Conservation (phyloP, 2,329 filamentous ascomycete species). For the Didymella sp. region DNA sequence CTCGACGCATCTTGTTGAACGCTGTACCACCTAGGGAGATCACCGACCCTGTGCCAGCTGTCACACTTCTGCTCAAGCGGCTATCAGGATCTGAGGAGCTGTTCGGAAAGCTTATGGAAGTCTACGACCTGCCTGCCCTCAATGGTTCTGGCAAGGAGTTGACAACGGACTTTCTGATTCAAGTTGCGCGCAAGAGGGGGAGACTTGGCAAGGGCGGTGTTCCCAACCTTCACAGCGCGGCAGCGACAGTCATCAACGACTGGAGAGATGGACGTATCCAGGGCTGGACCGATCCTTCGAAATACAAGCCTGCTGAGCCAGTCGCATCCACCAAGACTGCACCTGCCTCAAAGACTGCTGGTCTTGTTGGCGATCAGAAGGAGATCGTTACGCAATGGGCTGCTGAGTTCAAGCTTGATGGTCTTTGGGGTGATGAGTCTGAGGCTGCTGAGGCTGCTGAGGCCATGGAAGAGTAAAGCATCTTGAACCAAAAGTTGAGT, state of each 20-base stretch:
- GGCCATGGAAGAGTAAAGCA: slow-evolving; percentile 44
- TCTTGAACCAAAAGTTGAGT: slow-evolving; percentile 2
- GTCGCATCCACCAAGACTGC: slow-evolving; percentile 49
- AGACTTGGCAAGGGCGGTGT: slow-evolving; percentile 87
- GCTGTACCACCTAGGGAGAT: slow-evolving; percentile 94
- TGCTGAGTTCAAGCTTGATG: slow-evolving; percentile 93
- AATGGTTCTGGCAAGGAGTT: slow-evolving; percentile 72
- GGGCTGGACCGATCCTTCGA: slow-evolving; percentile 84
- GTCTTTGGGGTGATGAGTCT: slow-evolving; percentile 78
- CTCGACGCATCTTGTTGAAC: slow-evolving; percentile 85
- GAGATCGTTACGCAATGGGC: slow-evolving; percentile 92
- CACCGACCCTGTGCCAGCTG: slow-evolving; percentile 86
- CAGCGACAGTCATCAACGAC: slow-evolving; percentile 93
- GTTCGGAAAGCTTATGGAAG: slow-evolving; percentile 77
- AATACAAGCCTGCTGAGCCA: slow-evolving; percentile 62
- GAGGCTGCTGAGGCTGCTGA: slow-evolving; percentile 40
- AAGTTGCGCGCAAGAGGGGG: slow-evolving; percentile 92
- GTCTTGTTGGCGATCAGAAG: slow-evolving; percentile 68
- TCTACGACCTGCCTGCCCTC: slow-evolving; percentile 85
- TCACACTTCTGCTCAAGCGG: slow-evolving; percentile 81
- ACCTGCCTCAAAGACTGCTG: slow-evolving; percentile 35
- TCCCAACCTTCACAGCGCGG: slow-evolving; percentile 85
- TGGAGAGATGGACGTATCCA: slow-evolving; percentile 95
- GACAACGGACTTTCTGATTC: slow-evolving; percentile 90
- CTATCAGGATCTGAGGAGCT: slow-evolving; percentile 76